These are phyloP conservation scores for Trichophyton equinum DNA, from an alignment of 2,329 filamentous ascomycete species.

Conservation along the genomic window DNA sequence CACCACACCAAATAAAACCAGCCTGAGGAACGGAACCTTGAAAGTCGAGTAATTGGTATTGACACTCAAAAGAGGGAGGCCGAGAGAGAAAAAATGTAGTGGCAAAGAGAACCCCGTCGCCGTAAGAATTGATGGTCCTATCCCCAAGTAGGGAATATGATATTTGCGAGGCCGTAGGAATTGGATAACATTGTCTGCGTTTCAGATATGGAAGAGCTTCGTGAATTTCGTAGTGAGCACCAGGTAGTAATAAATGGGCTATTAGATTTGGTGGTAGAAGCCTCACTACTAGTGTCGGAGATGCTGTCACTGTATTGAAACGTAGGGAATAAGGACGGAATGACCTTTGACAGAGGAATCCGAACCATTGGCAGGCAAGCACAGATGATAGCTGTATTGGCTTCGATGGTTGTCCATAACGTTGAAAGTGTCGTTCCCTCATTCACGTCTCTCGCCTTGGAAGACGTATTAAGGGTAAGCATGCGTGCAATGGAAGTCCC, in stretches of 20 bases:
- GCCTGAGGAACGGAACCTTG: neutral
- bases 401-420: slow-evolving; percentile 28
- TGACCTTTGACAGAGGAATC: slow-evolving; percentile 16
- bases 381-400: slow-evolving; percentile 26
- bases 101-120: neutral
- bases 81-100: neutral
- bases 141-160: neutral
- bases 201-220: neutral
- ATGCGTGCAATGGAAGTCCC: slow-evolving; percentile 23
- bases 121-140: neutral
- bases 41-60: neutral
- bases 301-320: neutral
- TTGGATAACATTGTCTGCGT: neutral
- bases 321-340: slow-evolving; percentile 12
- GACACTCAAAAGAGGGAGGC: neutral
- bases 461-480: slow-evolving; percentile 21
- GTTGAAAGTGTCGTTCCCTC: slow-evolving; percentile 21
- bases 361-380: slow-evolving; percentile 28
- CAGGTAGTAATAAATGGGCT: neutral
- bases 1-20: neutral
- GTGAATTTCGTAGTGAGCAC: neutral
- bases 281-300: neutral
- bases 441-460: slow-evolving; percentile 16
- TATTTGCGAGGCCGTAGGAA: neutral
- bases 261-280: neutral